Evolutionary conservation across 1,139 yeast species (phyloP), one percentile per base, ranked within the genome.

Genomic region (Hansenula lynferdii): DNA sequence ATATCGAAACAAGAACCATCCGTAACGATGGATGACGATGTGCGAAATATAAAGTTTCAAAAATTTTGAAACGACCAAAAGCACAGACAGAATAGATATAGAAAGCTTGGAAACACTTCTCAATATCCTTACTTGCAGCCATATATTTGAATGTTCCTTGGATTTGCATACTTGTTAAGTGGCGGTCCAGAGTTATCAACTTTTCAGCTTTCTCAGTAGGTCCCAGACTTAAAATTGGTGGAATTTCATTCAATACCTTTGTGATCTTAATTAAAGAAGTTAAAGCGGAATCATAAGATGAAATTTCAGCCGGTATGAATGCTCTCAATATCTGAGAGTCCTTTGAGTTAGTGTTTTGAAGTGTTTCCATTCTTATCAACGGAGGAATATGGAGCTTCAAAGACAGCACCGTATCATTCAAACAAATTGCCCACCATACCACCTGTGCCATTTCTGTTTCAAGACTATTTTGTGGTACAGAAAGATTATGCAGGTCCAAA

Each of bases 341-440:
- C 4, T 45, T 42, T 6, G 35, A 34, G 19, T 24, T 12, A 7
- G 35, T 34, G n/a, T 36, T 42, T 6, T 47, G 39, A 2, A 42
- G 17, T 5, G 33, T 27, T 10, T 48, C 50, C 9, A 47, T 31
- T 28, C 46, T 40, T 3, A 50, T 39, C 29, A 50, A 31, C 3
- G 47, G 35, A 9, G 54, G 53, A 2, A 40, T 31, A 1, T 41
- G 35, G 23, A 41, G 43, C 23, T 36, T 44, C 8, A 49, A 18
- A 4, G 54, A 45, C 23, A 45, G 44, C 25, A 46, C 24, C 2
- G 44, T 42, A 29, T 50, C 54, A 27, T 45, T 40, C 23, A 42
- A 47, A 28, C 48, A 44, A 8, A 50, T 40, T 16, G 42, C 34
- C 54, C 54, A 50, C 54, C 54, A 50, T 1, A 48, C 29, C 18